Conservation (phyloP, 805 yeast species). For the Ogataea nitratoaversa region DNA sequence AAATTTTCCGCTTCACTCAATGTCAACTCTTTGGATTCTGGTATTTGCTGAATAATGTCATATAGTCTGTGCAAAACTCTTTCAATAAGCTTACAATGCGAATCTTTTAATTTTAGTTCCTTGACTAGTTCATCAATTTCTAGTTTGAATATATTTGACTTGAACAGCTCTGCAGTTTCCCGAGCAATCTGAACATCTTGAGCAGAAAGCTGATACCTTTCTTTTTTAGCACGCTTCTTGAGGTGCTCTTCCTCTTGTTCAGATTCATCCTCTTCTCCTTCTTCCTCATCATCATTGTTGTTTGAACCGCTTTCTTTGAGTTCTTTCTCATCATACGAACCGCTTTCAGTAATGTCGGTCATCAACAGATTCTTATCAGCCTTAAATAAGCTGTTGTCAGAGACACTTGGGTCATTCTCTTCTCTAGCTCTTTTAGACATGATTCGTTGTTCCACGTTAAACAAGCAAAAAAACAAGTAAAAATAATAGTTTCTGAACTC, state of each 20-base stretch:
- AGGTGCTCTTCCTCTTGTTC: conserved; percentile 9
- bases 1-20: conserved; percentile 56
- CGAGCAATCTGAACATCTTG: conserved; percentile 89
- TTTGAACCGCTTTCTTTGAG: not conserved
- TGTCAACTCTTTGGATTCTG: conserved; percentile 47
- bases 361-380: not conserved
- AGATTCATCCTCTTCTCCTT: conserved; percentile 15
- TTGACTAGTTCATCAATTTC: conserved; percentile 88
- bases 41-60: conserved; percentile 60
- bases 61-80: conserved; percentile 71
- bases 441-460: not conserved
- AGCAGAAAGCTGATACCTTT: conserved; percentile 41
- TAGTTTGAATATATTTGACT: conserved; percentile 89
- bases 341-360: not conserved
- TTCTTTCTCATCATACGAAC: not conserved
- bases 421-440: conserved; percentile 4
- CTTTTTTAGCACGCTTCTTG: conserved; percentile 11
- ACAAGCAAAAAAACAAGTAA: not conserved
- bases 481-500: not conserved
- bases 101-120: conserved; percentile 73
- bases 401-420: not conserved
- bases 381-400: not conserved
- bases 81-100: conserved; percentile 62
- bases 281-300: conserved; percentile 24
- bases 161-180: conserved; percentile 91